Conservation (phyloP, 78 protist genomes). For the Protostelium mycophagum region DNA sequence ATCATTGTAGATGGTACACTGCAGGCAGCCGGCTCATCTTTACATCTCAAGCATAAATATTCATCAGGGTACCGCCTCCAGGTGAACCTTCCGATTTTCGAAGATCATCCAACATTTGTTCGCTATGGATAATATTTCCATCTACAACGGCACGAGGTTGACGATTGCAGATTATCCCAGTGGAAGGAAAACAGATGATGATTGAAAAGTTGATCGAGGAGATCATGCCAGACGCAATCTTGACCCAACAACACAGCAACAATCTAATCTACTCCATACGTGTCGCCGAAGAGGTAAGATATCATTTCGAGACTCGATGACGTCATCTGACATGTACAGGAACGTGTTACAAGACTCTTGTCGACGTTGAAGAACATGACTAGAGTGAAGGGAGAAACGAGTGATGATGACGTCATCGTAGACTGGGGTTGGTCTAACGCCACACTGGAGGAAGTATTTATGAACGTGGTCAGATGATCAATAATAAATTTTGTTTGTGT, state of each 20-base stretch:
- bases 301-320: too few species aligned
- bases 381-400: too few species aligned
- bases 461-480: neutral
- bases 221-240: neutral
- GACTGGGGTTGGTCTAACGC: neutral
- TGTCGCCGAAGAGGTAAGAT: neutral
- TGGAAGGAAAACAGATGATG: too few species aligned
- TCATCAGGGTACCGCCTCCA: constrained; percentile 75
- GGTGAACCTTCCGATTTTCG: neutral
- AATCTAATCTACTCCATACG: neutral
- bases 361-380: neutral
- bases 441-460: neutral
- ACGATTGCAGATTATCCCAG: neutral
- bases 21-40: constrained; percentile 61
- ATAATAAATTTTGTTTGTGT: too few species aligned
- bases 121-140: too few species aligned
- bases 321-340: neutral
- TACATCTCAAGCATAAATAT: constrained; percentile 69
- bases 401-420: neutral
- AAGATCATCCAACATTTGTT: neutral
- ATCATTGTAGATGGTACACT: constrained; percentile 82
- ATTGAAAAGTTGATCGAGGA: neutral
- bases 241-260: neutral
- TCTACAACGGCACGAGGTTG: neutral
- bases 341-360: neutral